Conservation (phyloP, 108 stramenopile species). For the Fragilaria radians region DNA sequence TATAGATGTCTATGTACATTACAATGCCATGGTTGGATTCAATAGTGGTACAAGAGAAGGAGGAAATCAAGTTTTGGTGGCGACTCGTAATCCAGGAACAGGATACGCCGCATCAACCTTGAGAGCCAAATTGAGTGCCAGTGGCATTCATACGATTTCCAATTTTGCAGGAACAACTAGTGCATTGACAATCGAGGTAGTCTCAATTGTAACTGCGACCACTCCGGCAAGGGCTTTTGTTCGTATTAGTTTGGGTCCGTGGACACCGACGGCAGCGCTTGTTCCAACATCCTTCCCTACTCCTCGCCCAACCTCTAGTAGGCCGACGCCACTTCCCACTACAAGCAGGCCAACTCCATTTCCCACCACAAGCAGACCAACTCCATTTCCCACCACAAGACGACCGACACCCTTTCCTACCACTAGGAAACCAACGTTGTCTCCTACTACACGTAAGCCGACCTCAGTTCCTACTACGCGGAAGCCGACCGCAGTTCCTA, state of each 20-base stretch:
- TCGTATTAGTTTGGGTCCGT: neutral
- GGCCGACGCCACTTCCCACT: neutral
- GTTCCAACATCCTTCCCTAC: neutral
- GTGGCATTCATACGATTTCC: neutral
- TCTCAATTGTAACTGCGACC: neutral
- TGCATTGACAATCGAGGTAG: no score
- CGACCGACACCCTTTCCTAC: neutral
- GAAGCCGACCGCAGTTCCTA: neutral
- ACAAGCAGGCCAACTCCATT: neutral
- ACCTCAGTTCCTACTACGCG: neutral
- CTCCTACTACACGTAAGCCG: neutral
- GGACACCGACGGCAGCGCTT: neutral
- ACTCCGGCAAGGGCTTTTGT: neutral
- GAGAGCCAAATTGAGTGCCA: neutral
- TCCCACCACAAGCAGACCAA: neutral
- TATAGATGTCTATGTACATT: neutral
- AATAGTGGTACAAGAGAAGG: constrained; percentile 8
- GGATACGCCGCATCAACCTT: neutral
- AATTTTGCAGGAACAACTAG: neutral
- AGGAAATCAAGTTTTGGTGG: constrained; percentile 4
- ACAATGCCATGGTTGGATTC: neutral
- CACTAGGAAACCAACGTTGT: neutral
- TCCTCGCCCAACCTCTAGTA: neutral
- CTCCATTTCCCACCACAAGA: neutral
- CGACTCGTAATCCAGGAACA: neutral